Evolutionary conservation across 1,139 yeast genomes (phyloP), one percentile per base, ranked within the genome.

Genomic region (Debaryomyces coudertii): DNA sequence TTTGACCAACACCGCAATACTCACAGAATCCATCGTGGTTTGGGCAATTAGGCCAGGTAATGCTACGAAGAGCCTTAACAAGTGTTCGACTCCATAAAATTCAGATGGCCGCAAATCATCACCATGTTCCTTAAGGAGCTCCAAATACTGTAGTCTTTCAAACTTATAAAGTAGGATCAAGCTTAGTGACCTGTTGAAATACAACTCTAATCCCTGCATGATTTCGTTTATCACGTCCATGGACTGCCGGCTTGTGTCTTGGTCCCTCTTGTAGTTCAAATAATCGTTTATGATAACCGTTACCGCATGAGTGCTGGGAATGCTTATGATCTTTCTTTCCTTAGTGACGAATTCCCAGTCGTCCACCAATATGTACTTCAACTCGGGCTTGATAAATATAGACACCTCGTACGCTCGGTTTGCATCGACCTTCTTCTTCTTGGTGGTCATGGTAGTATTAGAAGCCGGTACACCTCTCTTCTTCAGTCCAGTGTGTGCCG

Each of bases 261-360:
- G 47, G 40, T 29, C 45, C 23, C 43, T 37, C 15, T 77, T 76
- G 33, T 75, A 65, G 8, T 58, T 59, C 20, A 57, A 48, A 61
- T 79, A 88, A 31, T 76, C 75, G 24, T 66, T 57, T 9, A 90
- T 62, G 2, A 89, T 77, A 3, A 66, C 69, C 2, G 72, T 66
- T 1, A 87, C 85, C 0, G 80, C 75, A 9, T 72, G 68, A 16
- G 66, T 61, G 3, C 82, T 67, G 0, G 96, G 96, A 34, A 90
- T 63, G 22, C 77, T 66, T 6, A 88, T 78, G 27, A 89, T 62
- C 61, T 84, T 82, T 43, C 85, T 85, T 52, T 88, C 87, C 57
- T 88, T 88, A 1, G 98, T 90, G 41, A 92, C 77, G 54, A 74
- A 77, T 63, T 92, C 97, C 98, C 98, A 93, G 69, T 93, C 98